Conservation (phyloP, 306 rosid species). For the Prosopis cineraria region DNA sequence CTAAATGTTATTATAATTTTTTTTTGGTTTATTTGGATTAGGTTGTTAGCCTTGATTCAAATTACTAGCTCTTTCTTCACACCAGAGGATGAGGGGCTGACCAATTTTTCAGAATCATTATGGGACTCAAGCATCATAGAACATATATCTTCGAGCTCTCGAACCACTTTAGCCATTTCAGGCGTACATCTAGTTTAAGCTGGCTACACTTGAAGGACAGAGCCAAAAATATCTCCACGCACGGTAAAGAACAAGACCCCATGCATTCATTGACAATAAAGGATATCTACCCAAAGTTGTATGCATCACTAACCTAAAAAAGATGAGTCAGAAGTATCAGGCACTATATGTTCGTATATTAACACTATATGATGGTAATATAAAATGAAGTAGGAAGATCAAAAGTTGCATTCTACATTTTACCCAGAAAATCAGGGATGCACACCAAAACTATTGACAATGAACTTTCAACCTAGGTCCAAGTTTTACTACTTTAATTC, state of each 20-base stretch:
- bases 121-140: constrained; percentile 57
- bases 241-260: constrained; percentile 68
- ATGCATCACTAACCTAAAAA: constrained; percentile 58
- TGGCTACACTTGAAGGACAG: constrained; percentile 76
- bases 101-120: constrained; percentile 44
- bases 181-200: constrained; percentile 74
- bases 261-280: constrained; percentile 57
- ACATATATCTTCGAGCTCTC: constrained; percentile 71
- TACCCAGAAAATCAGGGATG: too few species aligned
- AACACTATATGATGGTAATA: too few species aligned
- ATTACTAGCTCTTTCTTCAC: too few species aligned
- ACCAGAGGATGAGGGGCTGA: constrained; percentile 60
- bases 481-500: too few species aligned
- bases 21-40: too few species aligned
- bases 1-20: too few species aligned
- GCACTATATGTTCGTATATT: too few species aligned
- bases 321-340: too few species aligned
- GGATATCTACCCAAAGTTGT: constrained; percentile 56
- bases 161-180: constrained; percentile 75
- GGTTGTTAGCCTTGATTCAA: too few species aligned
- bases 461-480: too few species aligned
- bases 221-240: constrained; percentile 52
- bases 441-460: too few species aligned
- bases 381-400: neutral
- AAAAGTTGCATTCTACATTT: too few species aligned